Evolutionary conservation across 306 rosid species (phyloP), one percentile per base, ranked within the genome.

Genomic region (Castanea crenata): DNA sequence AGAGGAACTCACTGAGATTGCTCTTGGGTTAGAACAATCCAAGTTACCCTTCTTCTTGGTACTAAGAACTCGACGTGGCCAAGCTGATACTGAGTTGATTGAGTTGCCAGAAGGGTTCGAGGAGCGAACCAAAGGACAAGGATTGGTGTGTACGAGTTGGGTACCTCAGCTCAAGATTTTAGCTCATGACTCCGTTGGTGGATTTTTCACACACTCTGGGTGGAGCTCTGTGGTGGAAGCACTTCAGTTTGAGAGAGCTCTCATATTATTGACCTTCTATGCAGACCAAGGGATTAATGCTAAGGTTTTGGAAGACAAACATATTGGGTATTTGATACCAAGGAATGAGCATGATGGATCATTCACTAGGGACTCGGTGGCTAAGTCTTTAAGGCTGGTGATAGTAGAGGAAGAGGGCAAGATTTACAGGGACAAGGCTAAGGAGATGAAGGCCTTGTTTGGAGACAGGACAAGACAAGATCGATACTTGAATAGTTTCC

Each of bases 171-270:
- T 85, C n/a, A 85, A 85, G 73, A 85, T 89, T 1, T 5, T 89
- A 56, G 84, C 76, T 0, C 89, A 89, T 21, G 49, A 55, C 1
- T 77, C 86, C 0, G 73, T 89, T 0, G 89, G 91, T 0, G 90
- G 81, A 19, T 87, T 80, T 46, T 31, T 89, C 81, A 79, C 82
- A 55, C 93, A 89, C 51, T 80, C 82, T 0, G 91, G 93, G 20
- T 89, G 91, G 91, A 79, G 85, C 35, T 81, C 86, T 35, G 44
- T 35, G 44, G 44, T 35, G 44, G 44, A 35, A 35, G 44, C 44
- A 35, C 44, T 35, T 35, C 0, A 64, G 20, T 75, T 56, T n/a
- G 87, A 67, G 31, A 75, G 61, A 49, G 62, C 84, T 0, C 75
- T 87, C 2, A 63, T 87, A 38, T 23, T 87, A 64, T 15, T 87